These are phyloP conservation scores for Tympanopsis confertula DNA, from an alignment of 2,329 filamentous ascomycete species.

Conservation along the genomic window DNA sequence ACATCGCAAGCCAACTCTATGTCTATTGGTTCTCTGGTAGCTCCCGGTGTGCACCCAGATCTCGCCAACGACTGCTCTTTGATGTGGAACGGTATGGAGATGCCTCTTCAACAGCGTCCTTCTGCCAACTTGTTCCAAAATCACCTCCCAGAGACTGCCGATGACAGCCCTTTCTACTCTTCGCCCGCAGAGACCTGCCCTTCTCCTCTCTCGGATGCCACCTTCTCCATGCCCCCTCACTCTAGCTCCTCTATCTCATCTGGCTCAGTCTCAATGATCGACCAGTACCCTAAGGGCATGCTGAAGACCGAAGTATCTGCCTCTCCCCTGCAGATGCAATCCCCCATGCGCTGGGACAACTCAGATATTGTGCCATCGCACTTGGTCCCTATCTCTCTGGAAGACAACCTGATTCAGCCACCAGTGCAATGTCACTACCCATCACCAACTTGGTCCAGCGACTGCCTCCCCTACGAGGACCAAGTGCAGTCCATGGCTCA, in stretches of 20 bases:
- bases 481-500: too few relatives aligned
- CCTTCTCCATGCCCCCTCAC: not conserved
- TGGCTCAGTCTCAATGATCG: not conserved
- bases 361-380: not conserved
- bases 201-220: not conserved
- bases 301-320: not conserved
- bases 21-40: not conserved
- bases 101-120: not conserved
- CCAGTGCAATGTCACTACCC: too few relatives aligned
- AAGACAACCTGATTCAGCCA: too few relatives aligned
- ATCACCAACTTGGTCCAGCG: too few relatives aligned
- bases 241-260: not conserved
- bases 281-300: not conserved
- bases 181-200: not conserved
- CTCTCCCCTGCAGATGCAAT: not conserved
- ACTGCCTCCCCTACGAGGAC: too few relatives aligned
- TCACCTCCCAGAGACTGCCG: not conserved
- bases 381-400: too few relatives aligned
- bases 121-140: not conserved
- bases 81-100: not conserved
- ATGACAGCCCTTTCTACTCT: not conserved
- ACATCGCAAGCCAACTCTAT: not conserved
- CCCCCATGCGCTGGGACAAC: not conserved
- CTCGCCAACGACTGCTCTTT: not conserved
- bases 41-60: not conserved